phyloP scores from a whole-genome alignment of 768 basidiomycete genomes.

The Tylopilus felleus region DNA sequence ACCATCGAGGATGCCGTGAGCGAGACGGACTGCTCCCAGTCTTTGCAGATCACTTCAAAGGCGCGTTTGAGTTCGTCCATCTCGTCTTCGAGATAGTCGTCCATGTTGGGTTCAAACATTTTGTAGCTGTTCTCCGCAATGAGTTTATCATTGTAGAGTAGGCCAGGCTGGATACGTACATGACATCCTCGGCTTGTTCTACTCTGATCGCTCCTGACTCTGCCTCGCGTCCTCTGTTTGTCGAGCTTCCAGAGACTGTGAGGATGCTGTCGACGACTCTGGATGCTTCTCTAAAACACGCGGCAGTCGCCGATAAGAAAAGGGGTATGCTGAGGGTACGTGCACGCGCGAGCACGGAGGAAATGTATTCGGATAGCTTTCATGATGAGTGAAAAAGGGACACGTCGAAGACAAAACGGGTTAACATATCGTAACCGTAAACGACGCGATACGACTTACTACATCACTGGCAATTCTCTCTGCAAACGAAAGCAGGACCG shows the following conservation, averaged over 20 bases:
- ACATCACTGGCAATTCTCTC: slow-evolving; percentile 85
- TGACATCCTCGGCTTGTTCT: slow-evolving; percentile 72
- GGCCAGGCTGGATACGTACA: slow-evolving; percentile 48
- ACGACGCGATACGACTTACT: slow-evolving; percentile 42
- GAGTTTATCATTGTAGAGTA: slow-evolving; percentile 4
- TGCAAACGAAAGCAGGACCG: slow-evolving; percentile 79
- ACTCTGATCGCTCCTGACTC: slow-evolving; percentile 35
- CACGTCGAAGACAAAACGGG: too few species aligned
- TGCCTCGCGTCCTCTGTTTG: slow-evolving; percentile 2
- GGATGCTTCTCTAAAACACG: slow-evolving; percentile 86
- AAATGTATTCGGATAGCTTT: slow-evolving; percentile 86
- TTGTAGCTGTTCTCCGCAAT: slow-evolving; percentile 53
- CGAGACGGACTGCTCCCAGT: slow-evolving; percentile 65
- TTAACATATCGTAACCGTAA: neutral
- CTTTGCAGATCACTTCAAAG: slow-evolving; percentile 71
- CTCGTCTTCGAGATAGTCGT: slow-evolving; percentile 96
- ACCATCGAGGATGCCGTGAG: slow-evolving; percentile 35
- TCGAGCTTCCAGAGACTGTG: slow-evolving; percentile 40
- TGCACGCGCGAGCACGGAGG: slow-evolving; percentile 70
- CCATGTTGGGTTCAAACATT: slow-evolving; percentile 97
- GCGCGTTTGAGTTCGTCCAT: slow-evolving; percentile 73
- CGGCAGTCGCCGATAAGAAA: slow-evolving; percentile 84
- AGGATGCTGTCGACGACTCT: slow-evolving; percentile 77
- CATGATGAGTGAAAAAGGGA: neutral
- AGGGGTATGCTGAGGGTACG: slow-evolving; percentile 66